phyloP scores from a whole-genome alignment of 805 yeast genomes.

The Phaffomyces opuntiae region DNA sequence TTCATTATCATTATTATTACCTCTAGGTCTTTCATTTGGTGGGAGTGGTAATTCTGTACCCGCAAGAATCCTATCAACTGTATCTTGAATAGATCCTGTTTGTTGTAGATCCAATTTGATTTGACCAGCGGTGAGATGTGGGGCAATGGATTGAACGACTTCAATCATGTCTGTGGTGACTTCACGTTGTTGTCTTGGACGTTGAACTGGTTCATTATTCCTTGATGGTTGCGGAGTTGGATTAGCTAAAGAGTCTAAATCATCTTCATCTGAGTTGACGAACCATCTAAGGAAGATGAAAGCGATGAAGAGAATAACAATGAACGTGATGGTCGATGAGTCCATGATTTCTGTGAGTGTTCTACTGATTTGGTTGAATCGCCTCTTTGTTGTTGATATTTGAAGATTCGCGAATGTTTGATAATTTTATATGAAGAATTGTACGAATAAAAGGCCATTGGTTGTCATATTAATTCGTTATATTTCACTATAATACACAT shows the following conservation, averaged over 20 bases:
- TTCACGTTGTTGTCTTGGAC: slow-evolving; percentile 29
- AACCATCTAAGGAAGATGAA: slow-evolving; percentile 62
- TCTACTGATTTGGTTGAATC: background rate
- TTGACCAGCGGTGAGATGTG: slow-evolving; percentile 59
- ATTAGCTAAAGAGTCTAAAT: slow-evolving; percentile 1
- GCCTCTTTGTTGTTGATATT: background rate
- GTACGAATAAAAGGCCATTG: too few relatives aligned
- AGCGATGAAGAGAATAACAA: slow-evolving; percentile 42
- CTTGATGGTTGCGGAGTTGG: background rate
- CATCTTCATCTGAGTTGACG: slow-evolving; percentile 44
- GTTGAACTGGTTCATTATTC: background rate
- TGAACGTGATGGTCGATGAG: slow-evolving; percentile 44
- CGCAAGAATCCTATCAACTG: slow-evolving; percentile 65
- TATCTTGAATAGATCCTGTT: slow-evolving; percentile 75
- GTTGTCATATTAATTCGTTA: background rate
- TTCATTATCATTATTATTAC: slow-evolving; percentile 8
- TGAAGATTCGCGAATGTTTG: background rate
- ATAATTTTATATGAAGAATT: too few relatives aligned
- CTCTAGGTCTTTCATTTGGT: slow-evolving; percentile 26
- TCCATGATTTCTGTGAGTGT: slow-evolving; percentile 33
- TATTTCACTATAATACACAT: too few relatives aligned
- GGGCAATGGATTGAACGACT: slow-evolving; percentile 78
- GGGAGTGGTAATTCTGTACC: slow-evolving; percentile 56
- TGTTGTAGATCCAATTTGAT: slow-evolving; percentile 66
- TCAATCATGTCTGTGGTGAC: slow-evolving; percentile 74